Evolutionary conservation across 306 rosid species (phyloP).

Genomic region (Quercus agrifolia): DNA sequence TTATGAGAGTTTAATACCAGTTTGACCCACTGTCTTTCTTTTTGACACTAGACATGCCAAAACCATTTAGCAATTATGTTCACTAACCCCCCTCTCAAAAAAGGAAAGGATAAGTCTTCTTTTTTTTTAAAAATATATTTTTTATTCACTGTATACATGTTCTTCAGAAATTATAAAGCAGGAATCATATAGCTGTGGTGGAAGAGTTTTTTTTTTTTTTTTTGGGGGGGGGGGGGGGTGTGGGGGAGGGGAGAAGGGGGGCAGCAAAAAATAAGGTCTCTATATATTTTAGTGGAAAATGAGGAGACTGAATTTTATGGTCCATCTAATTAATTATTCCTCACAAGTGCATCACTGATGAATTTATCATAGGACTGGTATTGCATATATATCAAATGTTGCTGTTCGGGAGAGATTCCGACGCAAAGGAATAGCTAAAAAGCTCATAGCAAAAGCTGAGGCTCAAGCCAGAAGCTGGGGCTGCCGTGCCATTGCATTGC

Average conservation of each 20-base stretch:
- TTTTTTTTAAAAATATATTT: no score
- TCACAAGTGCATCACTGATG: neutral
- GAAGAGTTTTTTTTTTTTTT: no score
- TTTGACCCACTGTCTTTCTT: neutral
- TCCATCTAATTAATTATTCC: constrained; percentile 7
- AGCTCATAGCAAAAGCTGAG: constrained; percentile 76
- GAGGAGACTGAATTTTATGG: neutral
- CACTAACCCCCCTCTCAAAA: no score
- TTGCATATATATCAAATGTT: constrained; percentile 93
- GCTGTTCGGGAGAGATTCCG: constrained; percentile 90
- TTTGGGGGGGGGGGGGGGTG: no score
- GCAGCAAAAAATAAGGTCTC: neutral
- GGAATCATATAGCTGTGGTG: no score
- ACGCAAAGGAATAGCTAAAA: constrained; percentile 81
- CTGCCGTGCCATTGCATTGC: constrained; percentile 82
- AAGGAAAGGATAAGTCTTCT: no score
- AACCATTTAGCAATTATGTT: neutral
- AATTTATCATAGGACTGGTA: constrained; percentile 66
- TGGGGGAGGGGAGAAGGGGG: neutral
- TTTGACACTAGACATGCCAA: neutral
- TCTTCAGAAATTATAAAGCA: no score
- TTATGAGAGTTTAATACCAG: neutral
- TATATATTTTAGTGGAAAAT: neutral
- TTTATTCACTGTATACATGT: no score
- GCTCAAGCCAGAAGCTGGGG: constrained; percentile 90